A percentile compares a stretch with the other conserved stretches of the same genome.
phyloP scores from a whole-genome alignment of 2,329 filamentous ascomycete species.

The Aureobasidium lini region DNA sequence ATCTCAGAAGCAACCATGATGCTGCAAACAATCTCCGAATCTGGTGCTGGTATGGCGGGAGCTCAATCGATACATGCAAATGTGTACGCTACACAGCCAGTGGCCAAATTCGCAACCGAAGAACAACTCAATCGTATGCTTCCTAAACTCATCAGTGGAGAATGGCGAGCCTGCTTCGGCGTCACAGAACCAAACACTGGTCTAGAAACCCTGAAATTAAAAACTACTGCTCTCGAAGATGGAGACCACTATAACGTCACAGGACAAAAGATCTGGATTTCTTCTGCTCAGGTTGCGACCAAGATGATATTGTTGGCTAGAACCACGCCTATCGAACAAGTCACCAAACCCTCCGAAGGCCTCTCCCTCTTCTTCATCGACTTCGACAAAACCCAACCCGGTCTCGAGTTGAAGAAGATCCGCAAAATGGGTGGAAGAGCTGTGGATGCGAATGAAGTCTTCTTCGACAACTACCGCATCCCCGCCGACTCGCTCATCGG shows the following conservation, averaged over 20 bases:
- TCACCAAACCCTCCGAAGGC: conserved; percentile 63
- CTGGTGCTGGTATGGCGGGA: conserved; percentile 69
- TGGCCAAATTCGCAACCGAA: conserved; percentile 63
- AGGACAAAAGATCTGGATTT: conserved; percentile 82
- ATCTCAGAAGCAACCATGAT: conserved; percentile 78
- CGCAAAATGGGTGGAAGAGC: conserved; percentile 80
- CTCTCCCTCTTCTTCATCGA: conserved; percentile 77
- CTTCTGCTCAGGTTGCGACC: conserved; percentile 70
- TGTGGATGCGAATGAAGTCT: conserved; percentile 79
- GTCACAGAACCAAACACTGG: conserved; percentile 80
- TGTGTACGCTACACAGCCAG: conserved; percentile 67
- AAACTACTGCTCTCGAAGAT: conserved; percentile 55
- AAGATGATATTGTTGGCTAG: conserved; percentile 80
- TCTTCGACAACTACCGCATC: conserved; percentile 72
- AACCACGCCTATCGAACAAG: conserved; percentile 62
- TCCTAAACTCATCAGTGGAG: conserved; percentile 63
- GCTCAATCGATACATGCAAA: conserved; percentile 54
- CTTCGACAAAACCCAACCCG: conserved; percentile 53
- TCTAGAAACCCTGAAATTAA: conserved; percentile 66
- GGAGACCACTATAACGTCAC: conserved; percentile 58
- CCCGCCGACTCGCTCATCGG: conserved; percentile 60
- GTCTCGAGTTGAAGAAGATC: conserved; percentile 62
- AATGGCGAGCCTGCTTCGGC: conserved; percentile 69
- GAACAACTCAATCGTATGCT: conserved; percentile 59
- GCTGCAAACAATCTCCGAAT: conserved; percentile 73